phyloP scores from a whole-genome alignment of 2,329 filamentous ascomycete genomes.

The Ophiocordyceps robertsii region DNA sequence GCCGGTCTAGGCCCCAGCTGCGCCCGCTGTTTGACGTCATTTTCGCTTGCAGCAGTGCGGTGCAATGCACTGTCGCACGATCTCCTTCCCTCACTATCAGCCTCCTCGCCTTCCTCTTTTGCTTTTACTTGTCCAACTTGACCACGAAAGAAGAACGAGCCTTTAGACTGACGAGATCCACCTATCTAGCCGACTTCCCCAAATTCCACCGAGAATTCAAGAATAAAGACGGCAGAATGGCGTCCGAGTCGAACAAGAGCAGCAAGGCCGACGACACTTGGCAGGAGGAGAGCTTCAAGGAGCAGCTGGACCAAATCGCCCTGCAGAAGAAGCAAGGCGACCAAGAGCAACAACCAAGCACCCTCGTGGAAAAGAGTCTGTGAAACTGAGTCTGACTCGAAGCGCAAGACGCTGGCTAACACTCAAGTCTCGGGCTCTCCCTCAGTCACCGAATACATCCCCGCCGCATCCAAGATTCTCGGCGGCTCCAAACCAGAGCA shows the following conservation, averaged over 20 bases:
- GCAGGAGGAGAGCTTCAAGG: slow-evolving; percentile 23
- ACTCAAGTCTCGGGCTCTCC: background rate
- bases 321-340: slow-evolving; percentile 15
- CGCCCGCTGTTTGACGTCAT: slow-evolving; percentile 1
- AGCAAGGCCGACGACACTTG: background rate
- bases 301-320: slow-evolving; percentile 29
- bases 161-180: too few species aligned
- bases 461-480: slow-evolving; percentile 26
- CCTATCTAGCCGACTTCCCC: too few species aligned
- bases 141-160: too few species aligned
- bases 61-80: background rate
- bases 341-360: slow-evolving; percentile 14
- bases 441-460: slow-evolving; percentile 30
- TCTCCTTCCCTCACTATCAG: too few species aligned
- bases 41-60: background rate
- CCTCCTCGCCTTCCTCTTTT: background rate
- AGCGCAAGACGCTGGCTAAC: background rate
- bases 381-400: background rate
- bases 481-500: slow-evolving; percentile 17
- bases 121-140: too few species aligned
- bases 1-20: background rate
- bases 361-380: slow-evolving; percentile 30
- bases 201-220: background rate
- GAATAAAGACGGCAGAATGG: slow-evolving; percentile 3
- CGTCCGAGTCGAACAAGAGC: background rate